Evolutionary conservation across 75 land plant genomes (phyloP).

Genomic region (Selaginella moellendorffii): DNA sequence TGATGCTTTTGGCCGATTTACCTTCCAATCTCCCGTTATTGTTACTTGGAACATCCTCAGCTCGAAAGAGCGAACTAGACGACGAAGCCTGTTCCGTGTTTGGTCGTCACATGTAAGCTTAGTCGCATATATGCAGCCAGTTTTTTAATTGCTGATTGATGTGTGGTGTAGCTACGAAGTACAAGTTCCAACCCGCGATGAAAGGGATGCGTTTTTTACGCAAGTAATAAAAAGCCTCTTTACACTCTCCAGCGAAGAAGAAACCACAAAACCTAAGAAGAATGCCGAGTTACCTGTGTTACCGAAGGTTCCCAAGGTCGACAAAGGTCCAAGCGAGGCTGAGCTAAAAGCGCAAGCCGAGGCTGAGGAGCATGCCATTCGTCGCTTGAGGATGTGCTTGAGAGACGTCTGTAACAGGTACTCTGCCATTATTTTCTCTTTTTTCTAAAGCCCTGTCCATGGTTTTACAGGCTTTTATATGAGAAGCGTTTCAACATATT

Average conservation of each 20-base stretch:
- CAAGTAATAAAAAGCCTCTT: slow-evolving; percentile 43
- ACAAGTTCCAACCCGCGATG: slow-evolving; percentile 46
- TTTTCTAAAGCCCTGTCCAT: too few species aligned
- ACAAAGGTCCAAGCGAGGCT: slow-evolving; percentile 60
- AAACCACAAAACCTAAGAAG: slow-evolving; percentile 14
- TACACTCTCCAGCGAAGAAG: slow-evolving; percentile 31
- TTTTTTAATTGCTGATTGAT: slow-evolving; percentile 7
- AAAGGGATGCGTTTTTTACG: slow-evolving; percentile 48
- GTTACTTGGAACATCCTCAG: slow-evolving; percentile 62
- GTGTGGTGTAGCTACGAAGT: slow-evolving; percentile 46
- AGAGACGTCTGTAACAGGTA: slow-evolving; percentile 96
- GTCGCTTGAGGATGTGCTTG: slow-evolving; percentile 87
- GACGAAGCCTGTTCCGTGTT: slow-evolving; percentile 37
- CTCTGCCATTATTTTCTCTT: too few species aligned
- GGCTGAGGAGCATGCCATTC: slow-evolving; percentile 81
- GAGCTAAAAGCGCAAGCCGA: slow-evolving; percentile 81
- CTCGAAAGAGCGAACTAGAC: slow-evolving; percentile 29
- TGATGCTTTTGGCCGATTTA: slow-evolving; percentile 67
- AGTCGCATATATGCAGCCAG: too few species aligned
- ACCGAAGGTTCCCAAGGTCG: slow-evolving; percentile 66
- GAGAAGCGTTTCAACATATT: slow-evolving; percentile 82
- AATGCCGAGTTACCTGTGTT: slow-evolving; percentile 36
- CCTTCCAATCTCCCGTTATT: slow-evolving; percentile 84
- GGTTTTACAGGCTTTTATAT: slow-evolving; percentile 77
- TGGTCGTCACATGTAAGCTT: slow-evolving; percentile 56